Evolutionary conservation across 225 moss, liverwort and hornwort species (phyloP).

Genomic region (Pseudoscleropodium purum): DNA sequence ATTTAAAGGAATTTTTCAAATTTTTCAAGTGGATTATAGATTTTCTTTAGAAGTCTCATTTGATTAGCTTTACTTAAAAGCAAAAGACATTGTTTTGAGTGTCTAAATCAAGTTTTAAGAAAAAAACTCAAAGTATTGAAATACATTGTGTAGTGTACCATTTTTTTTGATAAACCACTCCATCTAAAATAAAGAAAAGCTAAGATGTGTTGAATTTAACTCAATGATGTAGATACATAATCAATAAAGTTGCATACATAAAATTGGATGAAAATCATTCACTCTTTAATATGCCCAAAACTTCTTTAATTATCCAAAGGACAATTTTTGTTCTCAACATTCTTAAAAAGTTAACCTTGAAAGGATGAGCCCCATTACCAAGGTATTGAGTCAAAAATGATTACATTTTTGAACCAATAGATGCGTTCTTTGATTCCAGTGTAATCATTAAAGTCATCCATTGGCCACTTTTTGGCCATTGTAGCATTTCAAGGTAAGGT

Average conservation of each 20-base stretch:
- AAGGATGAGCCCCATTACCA: fast-evolving
- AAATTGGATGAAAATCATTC: background rate
- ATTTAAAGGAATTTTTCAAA: background rate
- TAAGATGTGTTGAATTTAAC: background rate
- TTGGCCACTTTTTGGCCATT: background rate
- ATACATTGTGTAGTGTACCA: fast-evolving
- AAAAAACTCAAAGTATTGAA: background rate
- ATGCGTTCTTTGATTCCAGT: background rate
- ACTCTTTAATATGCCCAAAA: background rate
- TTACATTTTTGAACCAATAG: background rate
- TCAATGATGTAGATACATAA: background rate
- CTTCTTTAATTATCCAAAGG: background rate
- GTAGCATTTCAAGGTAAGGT: background rate
- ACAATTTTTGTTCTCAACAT: fast-evolving
- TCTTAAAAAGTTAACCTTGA: background rate
- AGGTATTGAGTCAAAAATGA: background rate
- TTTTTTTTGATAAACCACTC: background rate
- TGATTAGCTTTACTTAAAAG: fast-evolving
- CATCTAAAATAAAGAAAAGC: background rate
- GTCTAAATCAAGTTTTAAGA: background rate
- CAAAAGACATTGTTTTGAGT: background rate
- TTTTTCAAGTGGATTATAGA: background rate
- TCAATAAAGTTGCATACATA: background rate
- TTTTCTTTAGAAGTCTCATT: fast-evolving
- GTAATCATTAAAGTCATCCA: background rate